Evolutionary conservation across 1,139 yeast genomes (phyloP).

Genomic region (Debaryomyces fabryi): DNA sequence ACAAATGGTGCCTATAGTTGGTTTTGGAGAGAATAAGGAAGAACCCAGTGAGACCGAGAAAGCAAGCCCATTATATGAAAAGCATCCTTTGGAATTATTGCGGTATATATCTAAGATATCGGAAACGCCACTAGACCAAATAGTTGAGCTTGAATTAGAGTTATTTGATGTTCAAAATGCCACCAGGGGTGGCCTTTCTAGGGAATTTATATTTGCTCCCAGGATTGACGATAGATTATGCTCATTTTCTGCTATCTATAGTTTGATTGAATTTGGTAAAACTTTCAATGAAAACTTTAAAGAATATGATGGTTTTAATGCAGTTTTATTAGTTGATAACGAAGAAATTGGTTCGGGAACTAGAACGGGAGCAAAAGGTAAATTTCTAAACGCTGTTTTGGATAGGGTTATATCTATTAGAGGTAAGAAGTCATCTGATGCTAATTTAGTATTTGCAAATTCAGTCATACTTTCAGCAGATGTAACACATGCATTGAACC

Average conservation of each 20-base stretch:
- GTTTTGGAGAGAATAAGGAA: slow-evolving; percentile 26
- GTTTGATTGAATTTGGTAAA: slow-evolving; percentile 30
- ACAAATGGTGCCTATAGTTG: slow-evolving; percentile 46
- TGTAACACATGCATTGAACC: slow-evolving; percentile 50
- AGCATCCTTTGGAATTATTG: slow-evolving; percentile 40
- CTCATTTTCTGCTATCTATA: slow-evolving; percentile 43
- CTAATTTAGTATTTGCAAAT: slow-evolving; percentile 25
- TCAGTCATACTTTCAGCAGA: slow-evolving; percentile 47
- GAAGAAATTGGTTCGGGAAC: slow-evolving; percentile 50
- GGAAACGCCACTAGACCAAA: slow-evolving; percentile 25
- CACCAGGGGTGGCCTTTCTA: slow-evolving; percentile 41
- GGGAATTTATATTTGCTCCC: slow-evolving; percentile 47
- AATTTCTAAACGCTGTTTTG: slow-evolving; percentile 23
- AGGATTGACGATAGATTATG: slow-evolving; percentile 50
- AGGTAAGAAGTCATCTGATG: neutral
- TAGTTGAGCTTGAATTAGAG: slow-evolving; percentile 42
- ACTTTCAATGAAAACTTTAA: slow-evolving; percentile 16
- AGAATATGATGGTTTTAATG: slow-evolving; percentile 34
- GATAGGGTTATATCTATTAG: slow-evolving; percentile 16
- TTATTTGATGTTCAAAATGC: slow-evolving; percentile 47
- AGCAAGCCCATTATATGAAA: slow-evolving; percentile 38
- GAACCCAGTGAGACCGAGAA: slow-evolving; percentile 36
- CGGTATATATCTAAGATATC: slow-evolving; percentile 38
- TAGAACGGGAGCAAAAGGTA: slow-evolving; percentile 47
- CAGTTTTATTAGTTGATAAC: slow-evolving; percentile 45